These are phyloP conservation scores for Russula sp. DNA, from an alignment of 768 basidiomycete genomes.

Conservation along the genomic window DNA sequence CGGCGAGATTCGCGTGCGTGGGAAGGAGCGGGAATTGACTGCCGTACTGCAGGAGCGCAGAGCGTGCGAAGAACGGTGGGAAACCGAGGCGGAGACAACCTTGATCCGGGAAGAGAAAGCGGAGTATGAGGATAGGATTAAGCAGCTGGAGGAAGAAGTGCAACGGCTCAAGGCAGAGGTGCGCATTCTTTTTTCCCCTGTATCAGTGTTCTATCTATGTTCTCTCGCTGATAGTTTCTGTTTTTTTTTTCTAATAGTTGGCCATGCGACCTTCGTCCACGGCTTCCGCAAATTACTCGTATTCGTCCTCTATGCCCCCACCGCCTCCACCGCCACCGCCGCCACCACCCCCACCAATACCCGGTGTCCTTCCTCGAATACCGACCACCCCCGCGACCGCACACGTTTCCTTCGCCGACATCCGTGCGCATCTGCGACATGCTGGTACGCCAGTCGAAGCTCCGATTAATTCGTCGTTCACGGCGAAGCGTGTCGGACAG, in stretches of 20 bases:
- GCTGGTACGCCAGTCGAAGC: slow-evolving; percentile 52
- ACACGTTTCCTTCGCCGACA: slow-evolving; percentile 42
- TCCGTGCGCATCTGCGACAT: slow-evolving; percentile 60
- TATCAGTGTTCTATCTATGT: no score
- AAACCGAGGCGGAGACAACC: slow-evolving; percentile 32
- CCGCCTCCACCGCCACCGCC: slow-evolving; percentile 23
- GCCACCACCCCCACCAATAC: slow-evolving; percentile 11
- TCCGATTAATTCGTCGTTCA: slow-evolving; percentile 47
- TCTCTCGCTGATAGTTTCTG: neutral
- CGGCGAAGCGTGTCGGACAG: slow-evolving; percentile 42
- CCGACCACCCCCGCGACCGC: slow-evolving; percentile 26
- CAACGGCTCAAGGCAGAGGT: slow-evolving; percentile 52
- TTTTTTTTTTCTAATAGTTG: neutral
- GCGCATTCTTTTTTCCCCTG: neutral
- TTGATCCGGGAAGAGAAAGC: slow-evolving; percentile 37
- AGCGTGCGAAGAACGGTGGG: slow-evolving; percentile 36
- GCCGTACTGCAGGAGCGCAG: slow-evolving; percentile 48
- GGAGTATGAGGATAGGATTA: slow-evolving; percentile 56
- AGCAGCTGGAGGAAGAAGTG: slow-evolving; percentile 60
- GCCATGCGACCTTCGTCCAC: slow-evolving; percentile 6
- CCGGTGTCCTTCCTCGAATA: slow-evolving; percentile 17
- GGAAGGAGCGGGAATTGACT: slow-evolving; percentile 56
- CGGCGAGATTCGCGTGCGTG: slow-evolving; percentile 41
- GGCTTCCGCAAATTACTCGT: neutral
- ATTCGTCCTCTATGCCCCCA: slow-evolving; percentile 14